Conservation (phyloP, 2,329 filamentous ascomycete genomes). For the Gaeumannomyces sp. region DNA sequence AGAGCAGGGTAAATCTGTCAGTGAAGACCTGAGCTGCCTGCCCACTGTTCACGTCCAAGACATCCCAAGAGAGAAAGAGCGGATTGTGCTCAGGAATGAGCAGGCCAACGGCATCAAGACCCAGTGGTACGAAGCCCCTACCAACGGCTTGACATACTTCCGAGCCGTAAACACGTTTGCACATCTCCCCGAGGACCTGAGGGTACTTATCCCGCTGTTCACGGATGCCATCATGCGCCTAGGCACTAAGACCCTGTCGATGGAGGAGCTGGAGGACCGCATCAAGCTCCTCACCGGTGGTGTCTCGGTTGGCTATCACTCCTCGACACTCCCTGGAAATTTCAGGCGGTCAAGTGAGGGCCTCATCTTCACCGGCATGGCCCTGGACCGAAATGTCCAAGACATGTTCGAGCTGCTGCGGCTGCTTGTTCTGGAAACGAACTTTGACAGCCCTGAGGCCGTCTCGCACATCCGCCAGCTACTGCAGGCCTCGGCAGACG, state of each 20-base stretch:
- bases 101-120: constrained; percentile 59
- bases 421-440: constrained; percentile 75
- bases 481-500: constrained; percentile 78
- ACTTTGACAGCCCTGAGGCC: constrained; percentile 80
- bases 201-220: constrained; percentile 81
- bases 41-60: constrained; percentile 85
- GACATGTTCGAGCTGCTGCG: constrained; percentile 84
- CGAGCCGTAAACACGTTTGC: constrained; percentile 77
- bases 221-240: constrained; percentile 89
- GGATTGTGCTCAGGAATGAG: constrained; percentile 55
- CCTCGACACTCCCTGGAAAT: constrained; percentile 70
- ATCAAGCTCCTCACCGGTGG: constrained; percentile 97
- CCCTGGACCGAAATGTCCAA: constrained; percentile 81
- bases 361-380: constrained; percentile 76
- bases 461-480: constrained; percentile 79
- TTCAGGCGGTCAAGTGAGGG: constrained; percentile 71
- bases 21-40: constrained; percentile 78
- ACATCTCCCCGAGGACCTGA: constrained; percentile 75
- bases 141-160: constrained; percentile 95
- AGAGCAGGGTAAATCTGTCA: constrained; percentile 78
- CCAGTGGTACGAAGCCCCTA: constrained; percentile 88
- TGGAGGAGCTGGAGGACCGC: constrained; percentile 91
- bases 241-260: constrained; percentile 78
- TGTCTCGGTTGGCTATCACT: constrained; percentile 76
- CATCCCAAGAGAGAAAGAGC: constrained; percentile 72